These are phyloP conservation scores for Oryza rufipogon DNA, from an alignment of 176 grass and related monocot species.

Conservation along the genomic window DNA sequence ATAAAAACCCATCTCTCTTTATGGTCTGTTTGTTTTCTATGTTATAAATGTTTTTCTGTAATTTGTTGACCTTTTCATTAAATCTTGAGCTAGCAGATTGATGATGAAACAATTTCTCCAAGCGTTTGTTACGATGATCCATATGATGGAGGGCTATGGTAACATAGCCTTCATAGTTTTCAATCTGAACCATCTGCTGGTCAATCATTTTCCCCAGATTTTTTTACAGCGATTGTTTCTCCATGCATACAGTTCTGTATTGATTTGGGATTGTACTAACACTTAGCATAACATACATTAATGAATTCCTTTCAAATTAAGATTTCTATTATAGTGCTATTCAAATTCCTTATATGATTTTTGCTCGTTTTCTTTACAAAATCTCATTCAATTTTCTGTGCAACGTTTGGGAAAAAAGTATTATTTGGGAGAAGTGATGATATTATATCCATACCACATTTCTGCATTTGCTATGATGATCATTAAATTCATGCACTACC, in stretches of 20 bases:
- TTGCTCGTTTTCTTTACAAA: neutral
- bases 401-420: neutral
- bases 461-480: constrained; percentile 59
- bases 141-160: constrained; percentile 43
- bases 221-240: neutral
- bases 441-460: constrained; percentile 40
- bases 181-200: constrained; percentile 49
- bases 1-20: no score
- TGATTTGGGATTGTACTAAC: neutral
- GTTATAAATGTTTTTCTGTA: neutral
- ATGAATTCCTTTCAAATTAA: no score
- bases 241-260: neutral
- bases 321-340: no score
- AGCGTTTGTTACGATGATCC: constrained; percentile 41
- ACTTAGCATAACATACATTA: no score
- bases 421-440: constrained; percentile 52
- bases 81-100: constrained; percentile 27
- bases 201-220: neutral
- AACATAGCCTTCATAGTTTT: constrained; percentile 47
- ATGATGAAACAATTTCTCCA: constrained; percentile 43
- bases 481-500: constrained; percentile 54
- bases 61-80: neutral
- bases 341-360: neutral
- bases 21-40: no score
- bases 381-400: neutral